Evolutionary conservation across 768 basidiomycete species (phyloP), one percentile per base, ranked within the genome.

Genomic region (Tricholoma terreum): DNA sequence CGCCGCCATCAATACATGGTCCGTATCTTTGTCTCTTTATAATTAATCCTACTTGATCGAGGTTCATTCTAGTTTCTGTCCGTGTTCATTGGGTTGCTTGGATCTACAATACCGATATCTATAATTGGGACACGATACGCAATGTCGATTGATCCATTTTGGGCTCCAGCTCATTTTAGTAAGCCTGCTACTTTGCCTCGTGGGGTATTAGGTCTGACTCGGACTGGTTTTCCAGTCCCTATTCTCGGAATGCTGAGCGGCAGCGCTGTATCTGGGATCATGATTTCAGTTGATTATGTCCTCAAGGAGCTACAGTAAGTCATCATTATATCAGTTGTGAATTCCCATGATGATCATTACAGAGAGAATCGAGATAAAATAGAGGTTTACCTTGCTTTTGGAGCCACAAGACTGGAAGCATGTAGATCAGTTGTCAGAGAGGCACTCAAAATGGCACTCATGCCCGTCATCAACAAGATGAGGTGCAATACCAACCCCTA

Each of bases 171-270:
- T 35, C 88, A 92, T 65, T 94, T 86, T 63, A 86, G 91, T 90
- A 58, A 42, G 85, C 63, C 6, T 19, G 22, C 6, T 49, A 17
- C 49, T 19, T 15, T 21, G n/a, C n/a, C n/a, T n/a, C n/a, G n/a
- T 21, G 46, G 22, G 31, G n/a, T 35, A 17, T 34, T 50, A 14
- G n/a, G 59, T 56, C 24, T 12, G 45, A 22, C 40, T 60, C 50
- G 19, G 19, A 10, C 6, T 19, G n/a, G 2, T 15, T 4, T 48
- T 19, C 27, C 50, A 92, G 90, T 93, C 52, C 91, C 89, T 5
- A 82, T 92, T 53, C 79, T 92, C 8, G 92, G 93, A 6, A 94
- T 94, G 93, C 76, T 94, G 2, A 87, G 90, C 36, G 92, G 92
- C 2, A 84, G 82, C 54, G 85, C 90, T 1, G 87, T 94, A 52